Percentiles rank a stretch among this genome's conserved stretches.
These are phyloP conservation scores for Penicillium sp. DNA, from an alignment of 2,329 filamentous ascomycete species.

Conservation along the genomic window DNA sequence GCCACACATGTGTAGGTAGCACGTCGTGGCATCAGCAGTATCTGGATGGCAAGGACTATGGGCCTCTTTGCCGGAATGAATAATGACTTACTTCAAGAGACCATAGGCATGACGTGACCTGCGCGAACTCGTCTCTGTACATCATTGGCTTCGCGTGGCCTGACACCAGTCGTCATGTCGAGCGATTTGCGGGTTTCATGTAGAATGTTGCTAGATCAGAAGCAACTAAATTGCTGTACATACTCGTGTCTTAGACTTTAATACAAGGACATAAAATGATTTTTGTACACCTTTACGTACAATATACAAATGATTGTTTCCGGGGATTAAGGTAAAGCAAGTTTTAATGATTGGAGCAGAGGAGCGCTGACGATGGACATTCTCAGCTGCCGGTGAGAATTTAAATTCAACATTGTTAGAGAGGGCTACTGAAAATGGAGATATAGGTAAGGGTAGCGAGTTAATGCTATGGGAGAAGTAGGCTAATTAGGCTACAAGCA, in stretches of 20 bases:
- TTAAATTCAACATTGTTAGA: no score
- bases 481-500: no score
- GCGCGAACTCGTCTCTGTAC: background rate
- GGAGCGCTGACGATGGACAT: no score
- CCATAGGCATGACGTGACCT: background rate
- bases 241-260: background rate
- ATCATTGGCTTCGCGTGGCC: background rate
- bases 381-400: no score
- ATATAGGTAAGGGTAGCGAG: no score
- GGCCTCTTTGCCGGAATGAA: conserved; percentile 7
- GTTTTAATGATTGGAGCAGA: no score
- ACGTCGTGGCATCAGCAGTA: background rate
- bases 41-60: conserved; percentile 1
- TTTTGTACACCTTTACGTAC: no score
- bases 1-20: background rate
- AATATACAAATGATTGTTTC: no score
- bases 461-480: no score
- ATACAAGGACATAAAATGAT: no score
- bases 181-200: background rate
- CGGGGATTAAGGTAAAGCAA: no score
- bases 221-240: background rate
- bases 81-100: background rate
- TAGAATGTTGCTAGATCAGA: background rate
- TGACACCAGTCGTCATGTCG: background rate
- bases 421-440: no score